A percentile compares a stretch with the other conserved stretches of the same genome.
These are phyloP conservation scores for Endocladia muricata DNA, from an alignment of 31 red algal species.

Conservation along the genomic window DNA sequence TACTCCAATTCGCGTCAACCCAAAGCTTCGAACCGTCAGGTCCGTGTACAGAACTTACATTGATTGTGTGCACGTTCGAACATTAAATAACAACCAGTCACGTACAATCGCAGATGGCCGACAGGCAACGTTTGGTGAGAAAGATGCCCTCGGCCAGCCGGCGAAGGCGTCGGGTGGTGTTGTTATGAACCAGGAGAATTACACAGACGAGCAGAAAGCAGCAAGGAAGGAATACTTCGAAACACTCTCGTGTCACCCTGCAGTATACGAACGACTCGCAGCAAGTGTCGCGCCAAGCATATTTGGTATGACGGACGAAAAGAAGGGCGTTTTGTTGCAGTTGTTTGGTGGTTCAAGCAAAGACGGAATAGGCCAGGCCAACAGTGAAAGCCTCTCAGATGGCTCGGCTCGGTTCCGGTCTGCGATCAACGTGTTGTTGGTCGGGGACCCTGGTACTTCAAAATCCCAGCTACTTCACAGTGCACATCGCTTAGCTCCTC, in stretches of 20 bases:
- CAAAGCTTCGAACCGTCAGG: conserved; percentile 73
- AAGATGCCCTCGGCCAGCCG: conserved; percentile 32
- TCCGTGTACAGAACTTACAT: conserved; percentile 95
- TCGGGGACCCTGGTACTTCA: conserved; percentile 93
- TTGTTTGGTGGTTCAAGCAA: conserved; percentile 90
- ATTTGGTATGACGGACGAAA: conserved; percentile 90
- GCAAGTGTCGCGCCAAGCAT: conserved; percentile 90
- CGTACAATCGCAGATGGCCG: conserved; percentile 10
- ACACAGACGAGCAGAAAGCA: conserved; percentile 36
- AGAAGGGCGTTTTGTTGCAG: conserved; percentile 94
- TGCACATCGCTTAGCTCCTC: conserved; percentile 93
- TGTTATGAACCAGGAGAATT: conserved; percentile 15
- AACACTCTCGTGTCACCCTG: conserved; percentile 59
- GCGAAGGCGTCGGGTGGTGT: neutral
- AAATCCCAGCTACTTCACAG: conserved; percentile 89
- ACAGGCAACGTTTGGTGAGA: conserved; percentile 11
- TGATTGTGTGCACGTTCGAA: conserved; percentile 86
- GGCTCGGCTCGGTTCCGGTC: conserved; percentile 84
- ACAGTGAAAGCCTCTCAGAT: conserved; percentile 40
- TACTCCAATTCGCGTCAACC: conserved; percentile 79
- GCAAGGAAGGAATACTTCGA: conserved; percentile 54
- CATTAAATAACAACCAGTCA: conserved; percentile 55
- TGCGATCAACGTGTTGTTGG: conserved; percentile 91
- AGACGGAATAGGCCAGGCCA: conserved; percentile 26
- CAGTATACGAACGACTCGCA: conserved; percentile 79